phyloP scores from a whole-genome alignment of 805 yeast species.

The Candida pseudofarinosa region DNA sequence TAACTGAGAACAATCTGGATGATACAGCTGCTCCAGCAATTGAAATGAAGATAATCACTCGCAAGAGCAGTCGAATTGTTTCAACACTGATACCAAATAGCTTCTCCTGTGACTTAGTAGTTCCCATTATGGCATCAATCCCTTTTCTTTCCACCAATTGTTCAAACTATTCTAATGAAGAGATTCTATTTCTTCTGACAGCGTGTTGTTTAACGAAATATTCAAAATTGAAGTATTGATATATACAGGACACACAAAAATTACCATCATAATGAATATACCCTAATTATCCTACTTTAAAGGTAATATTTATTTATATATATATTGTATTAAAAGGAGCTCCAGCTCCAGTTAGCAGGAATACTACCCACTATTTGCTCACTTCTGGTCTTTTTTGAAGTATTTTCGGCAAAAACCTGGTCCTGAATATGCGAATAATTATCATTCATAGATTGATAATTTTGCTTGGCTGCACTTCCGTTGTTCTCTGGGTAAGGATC shows the following conservation, averaged over 20 bases:
- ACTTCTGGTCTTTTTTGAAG: conserved; percentile 8
- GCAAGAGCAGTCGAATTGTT: conserved; percentile 46
- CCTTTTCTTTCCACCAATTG: background rate
- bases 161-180: background rate
- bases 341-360: conserved; percentile 81
- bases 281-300: background rate
- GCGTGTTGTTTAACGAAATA: background rate
- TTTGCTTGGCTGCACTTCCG: background rate
- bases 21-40: conserved; percentile 91
- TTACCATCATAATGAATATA: background rate
- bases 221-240: background rate
- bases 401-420: background rate
- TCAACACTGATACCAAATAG: conserved; percentile 30
- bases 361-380: conserved; percentile 45
- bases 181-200: background rate
- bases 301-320: too few species aligned
- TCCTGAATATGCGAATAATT: background rate
- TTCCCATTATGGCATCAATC: conserved; percentile 6
- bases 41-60: conserved; percentile 63
- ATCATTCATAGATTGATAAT: background rate
- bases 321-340: conserved; percentile 50
- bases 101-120: conserved; percentile 18
- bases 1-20: conserved; percentile 91
- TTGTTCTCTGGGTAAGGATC: background rate
- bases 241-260: background rate